These are phyloP conservation scores for Colletotrichum liaoningense DNA, from an alignment of 2,329 filamentous ascomycete genomes.

Conservation along the genomic window DNA sequence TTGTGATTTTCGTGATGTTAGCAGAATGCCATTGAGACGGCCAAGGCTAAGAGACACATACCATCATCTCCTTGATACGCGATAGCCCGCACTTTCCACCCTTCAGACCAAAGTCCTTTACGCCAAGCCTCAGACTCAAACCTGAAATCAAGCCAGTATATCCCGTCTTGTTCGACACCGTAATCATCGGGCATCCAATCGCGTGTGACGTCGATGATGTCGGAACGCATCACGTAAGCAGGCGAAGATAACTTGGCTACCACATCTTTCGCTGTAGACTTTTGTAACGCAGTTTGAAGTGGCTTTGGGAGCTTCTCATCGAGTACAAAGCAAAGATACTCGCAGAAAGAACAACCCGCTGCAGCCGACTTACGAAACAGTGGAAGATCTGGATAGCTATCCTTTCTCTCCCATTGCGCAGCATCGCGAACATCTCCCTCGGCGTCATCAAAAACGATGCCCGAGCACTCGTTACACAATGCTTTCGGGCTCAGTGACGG, in stretches of 20 bases:
- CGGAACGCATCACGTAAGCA: not conserved
- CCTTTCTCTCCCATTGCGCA: not conserved
- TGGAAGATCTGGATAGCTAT: not conserved
- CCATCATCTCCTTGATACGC: not conserved
- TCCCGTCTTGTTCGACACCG: not conserved
- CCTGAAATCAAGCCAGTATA: not conserved
- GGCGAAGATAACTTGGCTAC: not conserved
- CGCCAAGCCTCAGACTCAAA: not conserved
- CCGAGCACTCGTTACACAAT: not conserved
- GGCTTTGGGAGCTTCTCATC: not conserved
- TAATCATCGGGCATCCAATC: not conserved
- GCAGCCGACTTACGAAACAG: not conserved
- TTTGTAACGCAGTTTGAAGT: not conserved
- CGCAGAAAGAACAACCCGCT: not conserved
- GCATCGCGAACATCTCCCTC: not conserved
- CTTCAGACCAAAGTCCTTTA: not conserved
- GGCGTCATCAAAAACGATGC: not conserved
- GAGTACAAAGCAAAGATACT: not conserved
- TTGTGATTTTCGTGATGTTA: not conserved
- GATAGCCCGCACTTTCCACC: not conserved
- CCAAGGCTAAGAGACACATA: not conserved
- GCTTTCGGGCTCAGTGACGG: not conserved
- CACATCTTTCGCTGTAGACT: not conserved
- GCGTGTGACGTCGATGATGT: not conserved
- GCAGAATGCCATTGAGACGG: not conserved